These are phyloP conservation scores for Parathielavia hyrcaniae DNA, from an alignment of 495 filamentous ascomycete species.

Conservation along the genomic window DNA sequence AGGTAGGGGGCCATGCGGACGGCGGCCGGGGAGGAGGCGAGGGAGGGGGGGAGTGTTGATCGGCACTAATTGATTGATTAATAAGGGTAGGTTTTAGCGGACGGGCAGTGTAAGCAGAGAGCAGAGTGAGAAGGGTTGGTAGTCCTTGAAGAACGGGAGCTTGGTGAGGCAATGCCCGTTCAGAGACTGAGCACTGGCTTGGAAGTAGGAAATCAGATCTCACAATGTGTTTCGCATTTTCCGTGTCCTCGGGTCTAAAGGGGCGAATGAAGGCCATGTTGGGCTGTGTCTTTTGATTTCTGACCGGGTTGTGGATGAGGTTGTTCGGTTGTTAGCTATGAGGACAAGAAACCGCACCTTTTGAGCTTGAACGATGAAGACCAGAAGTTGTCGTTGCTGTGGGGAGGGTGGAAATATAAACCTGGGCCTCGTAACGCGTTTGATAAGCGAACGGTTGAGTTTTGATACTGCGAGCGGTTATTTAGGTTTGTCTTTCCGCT, in stretches of 20 bases:
- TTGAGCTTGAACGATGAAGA: too few relatives aligned
- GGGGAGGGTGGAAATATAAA: slow-evolving; percentile 20
- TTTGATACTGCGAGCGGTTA: too few relatives aligned
- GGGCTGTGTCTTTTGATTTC: not conserved
- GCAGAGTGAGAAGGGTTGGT: not conserved
- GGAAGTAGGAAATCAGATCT: slow-evolving; percentile 3
- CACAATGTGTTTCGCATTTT: slow-evolving; percentile 35
- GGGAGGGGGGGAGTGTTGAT: slow-evolving; percentile 36
- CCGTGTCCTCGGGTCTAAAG: slow-evolving; percentile 29
- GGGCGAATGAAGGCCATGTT: slow-evolving; percentile 37
- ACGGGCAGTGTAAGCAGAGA: not conserved
- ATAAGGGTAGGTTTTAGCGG: not conserved
- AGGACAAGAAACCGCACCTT: too few relatives aligned
- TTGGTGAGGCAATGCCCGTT: too few relatives aligned
- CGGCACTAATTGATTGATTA: slow-evolving; percentile 32
- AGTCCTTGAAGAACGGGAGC: not conserved
- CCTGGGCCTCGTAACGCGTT: too few relatives aligned
- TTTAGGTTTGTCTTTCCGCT: too few relatives aligned
- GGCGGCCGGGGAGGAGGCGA: slow-evolving; percentile 23
- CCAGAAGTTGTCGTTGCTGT: too few relatives aligned
- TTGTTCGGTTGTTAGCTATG: not conserved
- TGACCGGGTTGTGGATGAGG: not conserved
- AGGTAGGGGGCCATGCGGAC: slow-evolving; percentile 36
- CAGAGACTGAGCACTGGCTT: too few relatives aligned
- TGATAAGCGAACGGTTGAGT: too few relatives aligned